Evolutionary conservation across 2,329 filamentous ascomycete species (phyloP).

Genomic region (Lojkania enalia): DNA sequence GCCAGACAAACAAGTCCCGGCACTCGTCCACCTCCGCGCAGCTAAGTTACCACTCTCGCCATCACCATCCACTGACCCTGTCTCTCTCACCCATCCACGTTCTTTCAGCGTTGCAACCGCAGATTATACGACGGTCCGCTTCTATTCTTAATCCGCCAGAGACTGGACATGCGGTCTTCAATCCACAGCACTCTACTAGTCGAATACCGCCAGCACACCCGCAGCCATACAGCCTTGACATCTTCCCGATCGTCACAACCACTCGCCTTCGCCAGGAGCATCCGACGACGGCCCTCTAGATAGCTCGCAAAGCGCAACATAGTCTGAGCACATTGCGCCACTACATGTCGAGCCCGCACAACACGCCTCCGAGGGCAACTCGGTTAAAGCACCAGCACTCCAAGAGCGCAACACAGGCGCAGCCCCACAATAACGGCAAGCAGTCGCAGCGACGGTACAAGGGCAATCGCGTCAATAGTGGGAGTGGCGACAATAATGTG

Average conservation of each 20-base stretch:
- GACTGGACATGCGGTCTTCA: conserved; percentile 42
- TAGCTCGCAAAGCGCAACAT: conserved; percentile 17
- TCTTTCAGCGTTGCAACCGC: no score
- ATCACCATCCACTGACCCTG: conserved; percentile 22
- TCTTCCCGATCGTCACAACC: conserved; percentile 21
- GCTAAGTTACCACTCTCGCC: conserved; percentile 8
- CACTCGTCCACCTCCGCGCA: conserved; percentile 16
- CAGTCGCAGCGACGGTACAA: conserved; percentile 34
- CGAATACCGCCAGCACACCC: conserved; percentile 22
- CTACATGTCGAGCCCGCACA: conserved; percentile 40
- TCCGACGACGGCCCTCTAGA: conserved; percentile 32
- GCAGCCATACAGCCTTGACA: conserved; percentile 26
- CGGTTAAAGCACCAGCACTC: conserved; percentile 36
- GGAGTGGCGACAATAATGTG: conserved; percentile 26
- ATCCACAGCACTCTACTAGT: conserved; percentile 24
- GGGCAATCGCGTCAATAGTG: conserved; percentile 38
- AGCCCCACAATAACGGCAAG: conserved; percentile 30
- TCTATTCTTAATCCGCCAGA: conserved; percentile 3
- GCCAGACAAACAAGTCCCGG: conserved; percentile 10
- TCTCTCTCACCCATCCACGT: conserved; percentile 24
- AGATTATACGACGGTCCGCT: background rate
- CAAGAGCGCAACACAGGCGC: conserved; percentile 34
- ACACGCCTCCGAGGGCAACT: conserved; percentile 36
- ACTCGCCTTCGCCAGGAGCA: conserved; percentile 20
- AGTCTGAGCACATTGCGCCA: conserved; percentile 6